Evolutionary conservation across 805 yeast species (phyloP), one percentile per base, ranked within the genome.

Genomic region (Starmerella floris): DNA sequence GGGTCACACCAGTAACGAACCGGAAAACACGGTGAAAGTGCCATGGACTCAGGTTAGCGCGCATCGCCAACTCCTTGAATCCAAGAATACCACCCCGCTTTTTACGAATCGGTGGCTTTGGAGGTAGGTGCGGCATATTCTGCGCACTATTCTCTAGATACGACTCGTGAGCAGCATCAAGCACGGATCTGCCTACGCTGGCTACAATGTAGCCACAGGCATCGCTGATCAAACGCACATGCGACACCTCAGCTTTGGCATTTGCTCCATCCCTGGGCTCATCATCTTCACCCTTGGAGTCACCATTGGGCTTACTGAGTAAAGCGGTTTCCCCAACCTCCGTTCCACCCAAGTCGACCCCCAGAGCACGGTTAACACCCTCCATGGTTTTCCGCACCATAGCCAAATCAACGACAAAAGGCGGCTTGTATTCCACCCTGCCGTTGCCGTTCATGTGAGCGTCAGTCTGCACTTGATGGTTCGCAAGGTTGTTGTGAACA

Each of bases 1-100:
- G 94, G 1, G 95, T 83, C 45, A 83, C 69, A 2, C 93, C 88
- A 4, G 93, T 81, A 47, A 83, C 82, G 42, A 78, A 73, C 61
- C 84, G 79, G 67, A 84, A 84, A 21, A 84, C 94, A 40, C 95
- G 67, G 65, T 84, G 95, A 62, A 84, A 84, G 61, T 84, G 95
- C 94, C 94, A 84, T 22, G 94, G 91, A 10, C 83, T 74, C 45
- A 84, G 69, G 51, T 79, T 79, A 9, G 85, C 77, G 56, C 83
- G 80, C 19, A 83, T 77, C 8, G 94, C 95, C 56, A 84, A 68
- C 58, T 84, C 94, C 59, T 83, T 81, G 65, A 84, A 84, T 48
- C 78, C 65, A 51, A 62, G 46, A 26, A 61, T 58, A 13, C 65
- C 65, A 19, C 65, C 65, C 19, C 65, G 53, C 42, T 62, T 51